Conservation (phyloP, 1,284 basidiomycete species). For the Ustilago cynodontis region DNA sequence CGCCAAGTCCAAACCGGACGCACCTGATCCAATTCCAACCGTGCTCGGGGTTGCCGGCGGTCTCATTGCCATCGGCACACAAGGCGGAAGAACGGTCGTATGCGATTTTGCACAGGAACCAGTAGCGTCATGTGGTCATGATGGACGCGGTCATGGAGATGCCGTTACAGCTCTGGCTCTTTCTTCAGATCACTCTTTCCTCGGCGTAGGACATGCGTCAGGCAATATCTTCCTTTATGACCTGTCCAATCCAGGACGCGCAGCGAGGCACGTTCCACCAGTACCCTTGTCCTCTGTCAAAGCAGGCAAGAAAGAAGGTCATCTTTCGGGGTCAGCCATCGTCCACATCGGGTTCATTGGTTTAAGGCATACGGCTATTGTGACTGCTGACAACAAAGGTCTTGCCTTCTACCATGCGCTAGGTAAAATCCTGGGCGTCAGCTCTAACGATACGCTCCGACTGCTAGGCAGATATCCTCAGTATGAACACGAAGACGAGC, state of each 20-base stretch:
- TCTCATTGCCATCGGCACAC: slow-evolving; percentile 88
- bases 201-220: slow-evolving; percentile 87
- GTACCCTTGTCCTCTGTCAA: slow-evolving; percentile 77
- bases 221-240: slow-evolving; percentile 92
- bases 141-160: slow-evolving; percentile 67
- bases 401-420: slow-evolving; percentile 95
- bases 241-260: slow-evolving; percentile 76
- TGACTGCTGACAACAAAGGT: slow-evolving; percentile 90
- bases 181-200: slow-evolving; percentile 91
- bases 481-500: slow-evolving; percentile 43
- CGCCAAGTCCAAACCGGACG: slow-evolving; percentile 75
- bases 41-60: slow-evolving; percentile 84
- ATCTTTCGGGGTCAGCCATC: slow-evolving; percentile 86
- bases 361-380: slow-evolving; percentile 89
- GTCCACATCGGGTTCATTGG: slow-evolving; percentile 91
- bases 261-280: slow-evolving; percentile 79
- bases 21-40: slow-evolving; percentile 77
- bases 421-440: slow-evolving; percentile 93
- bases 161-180: slow-evolving; percentile 90
- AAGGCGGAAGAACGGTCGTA: slow-evolving; percentile 81
- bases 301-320: slow-evolving; percentile 91
- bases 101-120: slow-evolving; percentile 86
- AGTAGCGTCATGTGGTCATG: slow-evolving; percentile 50
- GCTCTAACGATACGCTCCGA: slow-evolving; percentile 92
- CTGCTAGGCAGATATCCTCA: slow-evolving; percentile 86